Evolutionary conservation across 495 filamentous ascomycete genomes (phyloP), one percentile per base, ranked within the genome.

Genomic region (Lasiosphaeriaceae sp.): DNA sequence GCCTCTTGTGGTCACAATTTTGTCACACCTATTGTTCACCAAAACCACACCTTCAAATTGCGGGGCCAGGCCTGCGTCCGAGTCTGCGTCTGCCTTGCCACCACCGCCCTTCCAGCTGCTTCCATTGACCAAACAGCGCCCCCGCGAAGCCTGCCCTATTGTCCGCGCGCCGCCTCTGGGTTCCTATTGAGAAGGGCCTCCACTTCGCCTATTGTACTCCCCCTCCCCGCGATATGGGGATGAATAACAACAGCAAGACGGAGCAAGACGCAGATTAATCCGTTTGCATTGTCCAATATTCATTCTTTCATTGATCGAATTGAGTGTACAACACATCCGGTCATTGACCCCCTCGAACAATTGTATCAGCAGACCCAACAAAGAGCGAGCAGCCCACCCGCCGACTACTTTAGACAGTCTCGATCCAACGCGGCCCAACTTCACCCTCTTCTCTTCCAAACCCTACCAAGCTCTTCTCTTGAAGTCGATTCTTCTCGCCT

Each of bases 61-160:
- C 20, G 46, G 11, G 26, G 26, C 26, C 26, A 31, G 26, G n/a
- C n/a, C n/a, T n/a, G n/a, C n/a, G n/a, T n/a, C n/a, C n/a, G n/a
- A 21, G 24, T 16, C 7, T 24, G n/a, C n/a, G n/a, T n/a, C n/a
- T n/a, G 6, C 47, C 50, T 60, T 50, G 63, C 59, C 63, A 66
- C 63, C 5, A 58, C 37, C n/a, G 52, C 43, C 34, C n/a, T 66
- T 66, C 63, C 60, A 63, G 55, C 57, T 19, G 48, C 34, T 66
- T 66, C 63, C 63, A 66, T 63, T 66, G 54, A 57, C 56, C 56
- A 26, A 14, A 20, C 50, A 43, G 39, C 39, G 39, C n/a, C 7
- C 12, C 14, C n/a, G n/a, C n/a, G n/a, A n/a, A 17, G 39, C 9
- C 34, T 44, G 21, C 14, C 47, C 46, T 16, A 24, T 26, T 34